phyloP scores from a whole-genome alignment of 371 early-diverging fungal species.

The Basidiobolus heterosporus region DNA sequence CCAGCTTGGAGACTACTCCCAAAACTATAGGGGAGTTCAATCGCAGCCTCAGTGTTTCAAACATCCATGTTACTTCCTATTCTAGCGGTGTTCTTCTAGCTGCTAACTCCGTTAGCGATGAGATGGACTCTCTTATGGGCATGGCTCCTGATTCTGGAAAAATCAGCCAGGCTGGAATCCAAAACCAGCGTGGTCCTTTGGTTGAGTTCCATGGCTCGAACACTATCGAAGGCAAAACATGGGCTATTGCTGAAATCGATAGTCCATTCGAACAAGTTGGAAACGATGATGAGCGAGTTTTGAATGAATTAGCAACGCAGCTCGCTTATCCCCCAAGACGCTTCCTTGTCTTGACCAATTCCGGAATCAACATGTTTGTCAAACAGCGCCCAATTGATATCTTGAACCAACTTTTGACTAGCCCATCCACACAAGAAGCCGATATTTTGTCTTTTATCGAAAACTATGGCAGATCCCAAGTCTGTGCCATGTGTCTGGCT shows the following conservation, averaged over 20 bases:
- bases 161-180: constrained; percentile 10
- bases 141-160: constrained; percentile 5
- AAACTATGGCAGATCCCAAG: constrained; percentile 34
- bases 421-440: constrained; percentile 14
- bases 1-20: constrained; percentile 18
- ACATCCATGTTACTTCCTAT: constrained; percentile 37
- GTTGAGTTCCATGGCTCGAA: neutral
- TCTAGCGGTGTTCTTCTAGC: constrained; percentile 42
- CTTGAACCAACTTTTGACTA: constrained; percentile 26
- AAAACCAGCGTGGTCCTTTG: constrained; percentile 16
- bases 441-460: constrained; percentile 34
- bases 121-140: constrained; percentile 5
- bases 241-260: constrained; percentile 50
- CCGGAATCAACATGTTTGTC: constrained; percentile 32
- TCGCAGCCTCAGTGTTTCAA: constrained; percentile 7
- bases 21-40: constrained; percentile 4
- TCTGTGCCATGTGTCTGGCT: constrained; percentile 60
- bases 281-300: constrained; percentile 8
- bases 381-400: constrained; percentile 65
- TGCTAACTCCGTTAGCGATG: constrained; percentile 36
- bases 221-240: constrained; percentile 52
- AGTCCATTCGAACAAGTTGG: constrained; percentile 9
- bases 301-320: constrained; percentile 49
- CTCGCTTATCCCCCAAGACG: constrained; percentile 32
- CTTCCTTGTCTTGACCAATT: constrained; percentile 56